Percentiles rank a stretch among this genome's conserved stretches.
Conservation (phyloP, 148 eudicot genomes). For the Talinum fruticosum region DNA sequence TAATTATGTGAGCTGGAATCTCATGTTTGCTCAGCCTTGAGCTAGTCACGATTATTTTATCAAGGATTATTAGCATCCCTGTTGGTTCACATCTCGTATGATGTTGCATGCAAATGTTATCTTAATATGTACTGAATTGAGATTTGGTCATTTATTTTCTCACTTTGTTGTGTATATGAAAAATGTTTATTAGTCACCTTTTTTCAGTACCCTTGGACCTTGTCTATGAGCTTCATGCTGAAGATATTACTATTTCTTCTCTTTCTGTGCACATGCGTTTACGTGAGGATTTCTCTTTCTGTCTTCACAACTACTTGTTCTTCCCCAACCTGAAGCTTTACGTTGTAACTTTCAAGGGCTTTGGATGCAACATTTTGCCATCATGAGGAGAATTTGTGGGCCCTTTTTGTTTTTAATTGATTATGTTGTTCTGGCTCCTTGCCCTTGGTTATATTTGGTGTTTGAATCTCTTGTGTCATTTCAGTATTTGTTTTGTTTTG, state of each 20-base stretch:
- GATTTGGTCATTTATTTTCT: background rate
- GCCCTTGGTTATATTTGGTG: background rate
- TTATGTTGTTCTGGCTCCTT: background rate
- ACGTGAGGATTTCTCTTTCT: background rate
- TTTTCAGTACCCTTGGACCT: background rate
- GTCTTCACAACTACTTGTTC: background rate
- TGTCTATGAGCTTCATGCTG: background rate
- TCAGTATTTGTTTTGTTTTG: background rate
- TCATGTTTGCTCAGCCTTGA: background rate
- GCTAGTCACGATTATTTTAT: background rate
- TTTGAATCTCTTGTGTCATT: background rate
- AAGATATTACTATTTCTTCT: background rate
- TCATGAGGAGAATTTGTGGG: background rate
- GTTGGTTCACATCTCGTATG: background rate
- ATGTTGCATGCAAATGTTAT: background rate
- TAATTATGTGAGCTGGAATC: background rate
- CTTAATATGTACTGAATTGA: background rate
- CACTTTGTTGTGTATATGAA: background rate
- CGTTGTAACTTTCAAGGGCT: background rate
- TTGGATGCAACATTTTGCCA: background rate
- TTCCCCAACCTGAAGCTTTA: background rate
- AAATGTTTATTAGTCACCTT: background rate
- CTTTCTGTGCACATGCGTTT: background rate
- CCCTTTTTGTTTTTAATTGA: background rate
- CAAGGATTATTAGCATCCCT: background rate